These are phyloP conservation scores for Eustoma russellianum DNA, from an alignment of 257 asterid genomes.

Conservation along the genomic window DNA sequence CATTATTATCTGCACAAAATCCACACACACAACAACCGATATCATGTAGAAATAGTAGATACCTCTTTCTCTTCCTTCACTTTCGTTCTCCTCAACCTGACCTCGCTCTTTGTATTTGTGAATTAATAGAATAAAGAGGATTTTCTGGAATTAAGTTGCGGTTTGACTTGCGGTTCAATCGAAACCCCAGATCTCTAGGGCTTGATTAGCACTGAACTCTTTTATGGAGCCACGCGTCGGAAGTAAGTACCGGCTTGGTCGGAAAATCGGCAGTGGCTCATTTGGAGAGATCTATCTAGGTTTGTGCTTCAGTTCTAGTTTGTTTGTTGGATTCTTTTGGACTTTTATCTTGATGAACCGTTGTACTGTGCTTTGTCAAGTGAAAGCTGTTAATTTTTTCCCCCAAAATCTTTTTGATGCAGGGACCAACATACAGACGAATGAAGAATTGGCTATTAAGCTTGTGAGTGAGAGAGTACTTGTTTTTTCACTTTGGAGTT, in stretches of 20 bases:
- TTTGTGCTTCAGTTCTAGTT: constrained; percentile 2
- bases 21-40: no score
- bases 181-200: constrained; percentile 15
- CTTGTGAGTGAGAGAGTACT: constrained; percentile 41
- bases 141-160: neutral
- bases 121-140: neutral
- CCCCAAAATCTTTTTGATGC: constrained; percentile 7
- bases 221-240: constrained; percentile 40
- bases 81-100: constrained; percentile 14
- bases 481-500: neutral
- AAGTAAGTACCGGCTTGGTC: constrained; percentile 34
- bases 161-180: neutral
- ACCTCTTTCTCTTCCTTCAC: no score
- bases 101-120: constrained; percentile 7
- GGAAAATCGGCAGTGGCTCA: constrained; percentile 44
- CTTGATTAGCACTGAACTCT: constrained; percentile 3
- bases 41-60: no score
- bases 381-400: neutral
- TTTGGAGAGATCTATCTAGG: constrained; percentile 47
- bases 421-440: constrained; percentile 66
- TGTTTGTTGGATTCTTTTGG: neutral
- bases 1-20: neutral
- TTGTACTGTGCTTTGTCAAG: neutral
- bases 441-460: constrained; percentile 86
- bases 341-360: neutral